These are phyloP conservation scores for Fremontodendron californicum DNA, from an alignment of 345 rosid genomes.

Conservation along the genomic window DNA sequence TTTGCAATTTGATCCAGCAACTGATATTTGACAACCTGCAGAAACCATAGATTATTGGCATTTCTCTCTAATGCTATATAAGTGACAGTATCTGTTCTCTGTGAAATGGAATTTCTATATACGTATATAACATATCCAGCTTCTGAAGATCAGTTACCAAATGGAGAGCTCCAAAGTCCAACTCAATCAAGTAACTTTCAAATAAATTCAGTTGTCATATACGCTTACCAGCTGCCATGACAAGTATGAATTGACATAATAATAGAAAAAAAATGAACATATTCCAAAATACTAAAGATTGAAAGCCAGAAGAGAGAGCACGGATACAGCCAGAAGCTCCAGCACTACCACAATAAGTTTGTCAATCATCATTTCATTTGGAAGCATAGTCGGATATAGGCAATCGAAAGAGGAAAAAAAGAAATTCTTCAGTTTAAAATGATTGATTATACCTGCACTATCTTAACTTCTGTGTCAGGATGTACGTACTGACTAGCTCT, in stretches of 20 bases:
- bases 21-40: slow-evolving; percentile 21
- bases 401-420: background rate
- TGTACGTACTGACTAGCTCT: slow-evolving; percentile 20
- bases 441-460: slow-evolving; percentile 18
- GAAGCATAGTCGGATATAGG: slow-evolving; percentile 1
- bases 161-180: background rate
- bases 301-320: background rate
- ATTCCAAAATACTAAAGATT: background rate
- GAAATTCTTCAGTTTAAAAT: background rate
- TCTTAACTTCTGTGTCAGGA: slow-evolving; percentile 11
- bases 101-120: background rate
- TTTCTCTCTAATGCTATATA: background rate
- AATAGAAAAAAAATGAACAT: background rate
- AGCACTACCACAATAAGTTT: background rate
- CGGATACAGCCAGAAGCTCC: background rate
- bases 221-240: background rate
- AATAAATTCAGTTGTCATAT: background rate
- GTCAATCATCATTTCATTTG: background rate
- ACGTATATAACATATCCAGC: background rate
- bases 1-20: slow-evolving; percentile 18
- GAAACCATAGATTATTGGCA: background rate
- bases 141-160: background rate
- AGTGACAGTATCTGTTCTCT: background rate
- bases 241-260: background rate
- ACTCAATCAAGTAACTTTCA: background rate